These are phyloP conservation scores for Coprinopsis strossmayeri DNA, from an alignment of 768 basidiomycete genomes.

Conservation along the genomic window DNA sequence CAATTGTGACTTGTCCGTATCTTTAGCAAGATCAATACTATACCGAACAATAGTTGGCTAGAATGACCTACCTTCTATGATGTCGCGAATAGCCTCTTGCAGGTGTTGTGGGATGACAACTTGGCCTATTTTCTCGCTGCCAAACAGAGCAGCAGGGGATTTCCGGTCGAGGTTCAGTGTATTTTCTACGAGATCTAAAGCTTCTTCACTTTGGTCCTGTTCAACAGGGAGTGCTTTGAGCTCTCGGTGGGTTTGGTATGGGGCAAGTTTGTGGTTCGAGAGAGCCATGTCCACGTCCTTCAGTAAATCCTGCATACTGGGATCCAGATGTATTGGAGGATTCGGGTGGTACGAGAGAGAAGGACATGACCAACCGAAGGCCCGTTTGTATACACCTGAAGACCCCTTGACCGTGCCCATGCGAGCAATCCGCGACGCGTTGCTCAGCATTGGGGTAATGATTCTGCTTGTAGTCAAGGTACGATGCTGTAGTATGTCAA, in stretches of 20 bases:
- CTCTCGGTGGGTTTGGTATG: constrained; percentile 33
- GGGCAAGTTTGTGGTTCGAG: constrained; percentile 26
- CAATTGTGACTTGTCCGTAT: constrained; percentile 54
- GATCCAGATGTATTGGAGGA: constrained; percentile 57
- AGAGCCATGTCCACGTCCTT: constrained; percentile 66
- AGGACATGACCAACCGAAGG: constrained; percentile 6
- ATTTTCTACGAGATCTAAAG: constrained; percentile 13
- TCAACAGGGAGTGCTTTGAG: constrained; percentile 45
- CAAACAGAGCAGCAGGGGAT: constrained; percentile 79
- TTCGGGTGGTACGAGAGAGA: constrained; percentile 36
- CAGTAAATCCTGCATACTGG: constrained; percentile 54
- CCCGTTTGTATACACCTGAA: constrained; percentile 4
- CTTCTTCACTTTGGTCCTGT: constrained; percentile 24
- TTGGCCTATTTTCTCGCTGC: constrained; percentile 64
- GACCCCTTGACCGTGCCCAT: constrained; percentile 6
- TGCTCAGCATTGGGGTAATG: constrained; percentile 3
- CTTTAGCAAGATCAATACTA: constrained; percentile 28
- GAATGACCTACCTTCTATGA: constrained; percentile 55
- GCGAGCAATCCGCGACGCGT: constrained; percentile 8
- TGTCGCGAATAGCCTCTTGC: constrained; percentile 50
- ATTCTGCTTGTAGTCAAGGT: neutral
- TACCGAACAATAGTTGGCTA: constrained; percentile 1
- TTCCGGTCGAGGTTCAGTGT: constrained; percentile 37
- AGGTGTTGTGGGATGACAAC: constrained; percentile 72
- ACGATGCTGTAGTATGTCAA: too few species aligned